phyloP scores from a whole-genome alignment of 148 eudicot genomes.

The Fagopyrum tataricum region DNA sequence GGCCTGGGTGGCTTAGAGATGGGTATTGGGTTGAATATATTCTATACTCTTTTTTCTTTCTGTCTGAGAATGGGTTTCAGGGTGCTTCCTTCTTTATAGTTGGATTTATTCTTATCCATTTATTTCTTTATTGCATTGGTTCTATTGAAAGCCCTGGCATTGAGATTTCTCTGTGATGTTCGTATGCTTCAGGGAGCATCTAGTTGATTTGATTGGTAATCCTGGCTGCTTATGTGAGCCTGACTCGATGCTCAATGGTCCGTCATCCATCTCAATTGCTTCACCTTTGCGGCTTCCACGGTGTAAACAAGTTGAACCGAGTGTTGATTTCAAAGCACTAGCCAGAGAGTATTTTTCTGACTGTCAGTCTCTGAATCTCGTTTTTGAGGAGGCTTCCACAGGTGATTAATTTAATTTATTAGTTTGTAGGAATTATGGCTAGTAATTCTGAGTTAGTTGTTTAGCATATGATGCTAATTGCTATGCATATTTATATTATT shows the following conservation, averaged over 20 bases:
- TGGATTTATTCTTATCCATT: background rate
- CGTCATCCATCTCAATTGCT: conserved; percentile 79
- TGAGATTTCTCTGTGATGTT: conserved; percentile 2
- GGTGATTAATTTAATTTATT: conserved; percentile 24
- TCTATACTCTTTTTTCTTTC: background rate
- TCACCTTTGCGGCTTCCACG: conserved; percentile 87
- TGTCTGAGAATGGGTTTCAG: background rate
- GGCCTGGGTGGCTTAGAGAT: background rate
- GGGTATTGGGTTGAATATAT: background rate
- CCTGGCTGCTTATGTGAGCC: conserved; percentile 87
- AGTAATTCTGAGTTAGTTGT: background rate
- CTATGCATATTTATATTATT: background rate
- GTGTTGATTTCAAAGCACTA: conserved; percentile 72
- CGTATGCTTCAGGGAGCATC: conserved; percentile 61
- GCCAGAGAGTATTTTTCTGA: conserved; percentile 79
- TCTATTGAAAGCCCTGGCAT: background rate
- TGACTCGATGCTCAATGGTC: conserved; percentile 87
- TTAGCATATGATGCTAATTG: background rate
- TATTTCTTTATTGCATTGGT: background rate
- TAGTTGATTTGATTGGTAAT: conserved; percentile 75
- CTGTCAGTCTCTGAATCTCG: conserved; percentile 60
- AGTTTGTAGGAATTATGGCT: background rate
- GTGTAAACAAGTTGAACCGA: conserved; percentile 66
- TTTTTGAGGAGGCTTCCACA: conserved; percentile 58
- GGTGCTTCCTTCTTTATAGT: background rate